Base-by-base conservation (phyloP, 2,329 filamentous ascomycete genomes). In the Colletotrichum karsti region DNA sequence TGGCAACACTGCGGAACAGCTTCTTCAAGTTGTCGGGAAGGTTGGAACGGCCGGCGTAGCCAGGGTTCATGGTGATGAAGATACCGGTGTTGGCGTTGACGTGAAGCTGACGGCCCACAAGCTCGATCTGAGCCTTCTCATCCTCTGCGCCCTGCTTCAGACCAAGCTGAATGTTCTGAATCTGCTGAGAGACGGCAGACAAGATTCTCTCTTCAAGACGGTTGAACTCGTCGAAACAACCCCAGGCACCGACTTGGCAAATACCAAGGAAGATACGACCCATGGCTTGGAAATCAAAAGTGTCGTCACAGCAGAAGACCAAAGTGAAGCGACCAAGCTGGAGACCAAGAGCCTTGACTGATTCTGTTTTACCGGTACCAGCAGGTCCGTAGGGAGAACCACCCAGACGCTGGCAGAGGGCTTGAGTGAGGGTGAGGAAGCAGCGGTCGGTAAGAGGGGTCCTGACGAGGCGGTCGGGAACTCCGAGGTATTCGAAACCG, bases 41-140 rank as follows among this genome's bases (percentile, higher is more conserved):
- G 81, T 99, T 99, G 55, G 96, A 99, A 81, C 96, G 93, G 64
- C 96, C 96, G 59, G 96, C 96, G 81, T 99, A 99, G 58, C 96
- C 96, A 79, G 96, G 96, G 80, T 99, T 99, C 97, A 99, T 99
- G 41, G 96, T 99, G 79, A 99, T 99, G 84, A 99, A 99, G 78
- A 99, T 96, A 74, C 96, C 96, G 56, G 97, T 98, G 77, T 98
- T 97, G 69, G 88, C 87, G 75, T 97, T 97, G 72, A 99, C 96
- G 70, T 87, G 90, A 53, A 99, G 87, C 73, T 97, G 94, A 62
- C 96, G 93, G 54, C 95, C 95, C 60, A 98, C 93, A 20, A 99
- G 86, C 78, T 99, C 96, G 73, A 99, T 98, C 77, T 98, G 93
- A 2, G 94, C 86, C 77, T 93, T 94, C 7, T 92, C 89, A 73